These are phyloP conservation scores for Lolium rigidum DNA, from an alignment of 176 grass and related monocot genomes.

Conservation along the genomic window DNA sequence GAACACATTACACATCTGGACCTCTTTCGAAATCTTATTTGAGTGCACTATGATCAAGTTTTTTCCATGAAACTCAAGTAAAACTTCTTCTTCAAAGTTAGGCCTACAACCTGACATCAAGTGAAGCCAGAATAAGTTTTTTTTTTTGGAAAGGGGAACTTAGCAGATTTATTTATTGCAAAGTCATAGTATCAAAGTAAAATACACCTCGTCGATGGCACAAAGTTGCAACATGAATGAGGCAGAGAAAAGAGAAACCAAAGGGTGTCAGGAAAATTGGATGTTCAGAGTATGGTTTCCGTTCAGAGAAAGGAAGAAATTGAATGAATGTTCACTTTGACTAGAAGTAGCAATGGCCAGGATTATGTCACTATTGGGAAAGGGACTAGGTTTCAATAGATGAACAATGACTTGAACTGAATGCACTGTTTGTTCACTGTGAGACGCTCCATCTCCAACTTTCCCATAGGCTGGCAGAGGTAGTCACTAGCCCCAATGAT, in stretches of 20 bases:
- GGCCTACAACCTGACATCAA: background rate
- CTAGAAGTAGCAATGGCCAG: too few species aligned
- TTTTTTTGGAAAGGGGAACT: too few species aligned
- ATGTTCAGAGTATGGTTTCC: background rate
- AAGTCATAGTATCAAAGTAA: too few species aligned
- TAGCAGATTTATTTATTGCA: too few species aligned
- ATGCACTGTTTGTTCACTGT: background rate
- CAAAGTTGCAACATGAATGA: too few species aligned
- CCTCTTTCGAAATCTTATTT: background rate
- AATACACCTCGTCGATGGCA: too few species aligned
- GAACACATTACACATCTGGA: background rate
- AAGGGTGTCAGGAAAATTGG: background rate
- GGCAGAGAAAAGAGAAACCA: too few species aligned
- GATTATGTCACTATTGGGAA: background rate
- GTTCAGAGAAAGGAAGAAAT: background rate
- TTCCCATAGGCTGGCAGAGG: background rate
- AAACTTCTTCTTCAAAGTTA: background rate
- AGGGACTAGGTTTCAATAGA: background rate
- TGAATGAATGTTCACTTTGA: background rate
- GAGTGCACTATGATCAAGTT: too few species aligned
- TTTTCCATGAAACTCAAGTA: background rate
- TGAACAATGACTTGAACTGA: slow-evolving; percentile 12
- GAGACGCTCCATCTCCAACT: background rate
- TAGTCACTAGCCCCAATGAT: background rate
- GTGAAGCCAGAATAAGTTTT: background rate